Base-by-base conservation (phyloP, 208 protist genomes). In the Trypanosoma theileri region DNA sequence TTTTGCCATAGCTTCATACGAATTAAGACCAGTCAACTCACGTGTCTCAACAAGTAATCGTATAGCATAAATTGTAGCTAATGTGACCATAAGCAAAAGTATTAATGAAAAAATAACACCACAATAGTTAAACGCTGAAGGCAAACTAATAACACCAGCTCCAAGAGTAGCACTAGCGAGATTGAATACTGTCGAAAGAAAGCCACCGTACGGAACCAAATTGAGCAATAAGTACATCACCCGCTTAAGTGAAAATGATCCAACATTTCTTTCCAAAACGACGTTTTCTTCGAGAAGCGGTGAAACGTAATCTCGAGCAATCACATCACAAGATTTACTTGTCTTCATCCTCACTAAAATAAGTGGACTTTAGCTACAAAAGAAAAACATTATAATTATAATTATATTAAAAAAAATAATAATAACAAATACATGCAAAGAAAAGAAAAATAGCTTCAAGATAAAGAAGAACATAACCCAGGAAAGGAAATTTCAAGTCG, bases 81-180 rank as follows among this genome's bases (percentile, higher is more conserved):
- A 4, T 14, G 40, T 68, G 12, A 68, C 63, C 59, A 44, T 40
- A 21, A 68, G n/a, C 24, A 68, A 54, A 10, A 59, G 11, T 6
- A 46, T 28, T 24, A 68, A 12, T 19, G 64, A 69, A 73, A 85
- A n/a, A 16, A 63, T 59, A 54, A 86, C 75, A 42, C 84, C 87
- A 19, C 66, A 74, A 59, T 69, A 85, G 17, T 63, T 61, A 59
- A 91, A 89, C 7, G 77, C 79, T 13, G 61, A 77, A 13, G 84
- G 76, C 61, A 93, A 77, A 17, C 69, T 80, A 58, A 93, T 80
- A 48, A 89, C 84, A 40, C 82, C 77, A 44, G 57, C 82, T 14
- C 84, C 84, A 8, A 93, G 80, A n/a, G 88, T 85, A 41, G 84
- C 80, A 65, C 74, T 80, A 57, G 67, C 62, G 8, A 93, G 69